These are phyloP conservation scores for Ophryocystis elektroscirrha DNA, from an alignment of 169 alveolate genomes.

Conservation along the genomic window DNA sequence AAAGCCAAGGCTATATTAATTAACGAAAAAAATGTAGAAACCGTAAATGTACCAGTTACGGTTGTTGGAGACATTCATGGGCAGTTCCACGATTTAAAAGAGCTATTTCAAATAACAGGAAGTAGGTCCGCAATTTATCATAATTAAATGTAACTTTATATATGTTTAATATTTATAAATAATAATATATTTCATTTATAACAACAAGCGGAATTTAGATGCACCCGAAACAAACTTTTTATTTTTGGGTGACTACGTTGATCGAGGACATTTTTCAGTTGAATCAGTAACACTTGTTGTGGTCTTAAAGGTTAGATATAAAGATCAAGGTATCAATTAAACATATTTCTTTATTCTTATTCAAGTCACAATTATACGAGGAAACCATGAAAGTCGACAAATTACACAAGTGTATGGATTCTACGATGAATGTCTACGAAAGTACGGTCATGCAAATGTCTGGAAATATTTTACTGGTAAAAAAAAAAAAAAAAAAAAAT, in stretches of 20 bases:
- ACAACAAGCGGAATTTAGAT: slow-evolving; percentile 27
- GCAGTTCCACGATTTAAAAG: slow-evolving; percentile 78
- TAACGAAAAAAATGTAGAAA: slow-evolving; percentile 51
- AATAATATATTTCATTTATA: slow-evolving; percentile 1
- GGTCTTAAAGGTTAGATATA: slow-evolving; percentile 72
- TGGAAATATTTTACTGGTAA: slow-evolving; percentile 17
- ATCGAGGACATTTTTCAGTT: slow-evolving; percentile 92
- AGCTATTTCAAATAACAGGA: slow-evolving; percentile 72
- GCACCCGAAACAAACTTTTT: slow-evolving; percentile 83
- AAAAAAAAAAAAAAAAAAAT: too few relatives aligned
- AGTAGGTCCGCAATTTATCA: neutral
- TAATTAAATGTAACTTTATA: neutral
- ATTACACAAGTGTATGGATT: slow-evolving; percentile 96
- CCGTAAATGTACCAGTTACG: slow-evolving; percentile 66
- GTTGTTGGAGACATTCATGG: slow-evolving; percentile 93
- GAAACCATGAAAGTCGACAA: slow-evolving; percentile 93
- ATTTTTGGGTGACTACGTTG: slow-evolving; percentile 98
- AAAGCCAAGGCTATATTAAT: slow-evolving; percentile 42
- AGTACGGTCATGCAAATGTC: slow-evolving; percentile 63
- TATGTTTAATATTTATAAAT: neutral
- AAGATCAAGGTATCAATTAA: slow-evolving; percentile 28
- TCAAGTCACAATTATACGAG: slow-evolving; percentile 62
- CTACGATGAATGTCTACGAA: slow-evolving; percentile 97
- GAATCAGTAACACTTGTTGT: slow-evolving; percentile 89
- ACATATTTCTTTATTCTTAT: neutral